These are phyloP conservation scores for Curvularia sp. DNA, from an alignment of 2,329 filamentous ascomycete species.

Conservation along the genomic window DNA sequence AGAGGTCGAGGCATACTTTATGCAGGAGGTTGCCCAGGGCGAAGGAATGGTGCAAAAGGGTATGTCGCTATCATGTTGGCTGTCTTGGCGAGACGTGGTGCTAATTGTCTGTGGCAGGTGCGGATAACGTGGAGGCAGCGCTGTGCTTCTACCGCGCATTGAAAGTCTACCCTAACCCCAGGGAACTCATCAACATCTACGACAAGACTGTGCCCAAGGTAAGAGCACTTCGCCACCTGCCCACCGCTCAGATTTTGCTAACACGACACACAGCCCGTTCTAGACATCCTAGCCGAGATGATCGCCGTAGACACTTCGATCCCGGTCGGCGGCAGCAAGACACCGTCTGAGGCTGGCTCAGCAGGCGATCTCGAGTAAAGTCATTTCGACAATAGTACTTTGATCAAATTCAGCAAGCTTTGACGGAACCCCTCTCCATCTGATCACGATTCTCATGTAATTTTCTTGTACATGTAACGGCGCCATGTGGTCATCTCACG, in stretches of 20 bases:
- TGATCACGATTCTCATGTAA: constrained; percentile 39
- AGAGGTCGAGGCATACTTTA: constrained; percentile 95
- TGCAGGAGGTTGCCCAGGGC: constrained; percentile 90
- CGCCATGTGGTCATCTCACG: constrained; percentile 30
- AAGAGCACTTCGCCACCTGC: constrained; percentile 24
- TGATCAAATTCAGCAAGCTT: constrained; percentile 23
- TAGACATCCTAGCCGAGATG: constrained; percentile 97
- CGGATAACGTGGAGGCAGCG: constrained; percentile 80
- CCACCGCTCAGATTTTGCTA: constrained; percentile 17
- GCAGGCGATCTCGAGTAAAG: constrained; percentile 46
- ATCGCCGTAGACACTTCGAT: constrained; percentile 84
- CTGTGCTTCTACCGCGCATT: constrained; percentile 97
- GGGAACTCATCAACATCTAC: constrained; percentile 94
- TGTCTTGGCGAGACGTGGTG: background rate
- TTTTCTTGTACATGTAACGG: constrained; percentile 49
- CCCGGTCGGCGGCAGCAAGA: constrained; percentile 48
- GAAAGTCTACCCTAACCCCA: constrained; percentile 95
- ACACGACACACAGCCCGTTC: constrained; percentile 69
- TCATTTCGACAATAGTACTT: constrained; percentile 8
- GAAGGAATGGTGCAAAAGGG: constrained; percentile 84
- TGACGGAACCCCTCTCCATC: constrained; percentile 27
- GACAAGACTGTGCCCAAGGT: constrained; percentile 99
- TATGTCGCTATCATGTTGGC: constrained; percentile 51
- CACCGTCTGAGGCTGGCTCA: constrained; percentile 47
- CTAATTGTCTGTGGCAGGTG: constrained; percentile 57